Evolutionary conservation across 2,329 filamentous ascomycete genomes (phyloP).

Genomic region (Thyridium curvatum): DNA sequence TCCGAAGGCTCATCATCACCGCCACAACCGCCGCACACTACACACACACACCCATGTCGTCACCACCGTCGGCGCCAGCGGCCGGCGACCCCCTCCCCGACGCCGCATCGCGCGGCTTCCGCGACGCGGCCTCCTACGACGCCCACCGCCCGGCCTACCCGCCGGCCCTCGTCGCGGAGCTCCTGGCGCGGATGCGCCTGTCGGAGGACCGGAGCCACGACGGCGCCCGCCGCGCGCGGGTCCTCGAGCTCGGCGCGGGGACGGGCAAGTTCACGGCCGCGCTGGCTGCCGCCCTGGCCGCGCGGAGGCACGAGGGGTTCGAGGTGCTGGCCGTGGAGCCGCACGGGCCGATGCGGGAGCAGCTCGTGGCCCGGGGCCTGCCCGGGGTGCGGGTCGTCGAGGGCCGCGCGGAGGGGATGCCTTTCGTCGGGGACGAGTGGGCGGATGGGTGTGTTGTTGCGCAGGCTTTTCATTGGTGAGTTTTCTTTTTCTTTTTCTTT

Average conservation of each 20-base stretch:
- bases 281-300: no score
- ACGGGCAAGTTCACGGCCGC: slow-evolving; percentile 26
- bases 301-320: slow-evolving; percentile 49
- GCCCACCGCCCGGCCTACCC: slow-evolving; percentile 63
- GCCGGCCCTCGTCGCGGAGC: slow-evolving; percentile 45
- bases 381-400: slow-evolving; percentile 45
- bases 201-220: slow-evolving; percentile 32
- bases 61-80: no score
- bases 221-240: no score
- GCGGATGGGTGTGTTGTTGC: slow-evolving; percentile 61
- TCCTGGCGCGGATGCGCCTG: slow-evolving; percentile 51
- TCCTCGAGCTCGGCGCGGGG: slow-evolving; percentile 23
- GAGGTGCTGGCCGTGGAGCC: slow-evolving; percentile 52
- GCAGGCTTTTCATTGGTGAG: slow-evolving; percentile 58
- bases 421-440: slow-evolving; percentile 50
- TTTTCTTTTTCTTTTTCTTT: not conserved
- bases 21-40: no score
- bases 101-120: slow-evolving; percentile 51
- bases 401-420: slow-evolving; percentile 50
- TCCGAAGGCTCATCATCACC: no score
- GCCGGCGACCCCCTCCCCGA: slow-evolving; percentile 9
- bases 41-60: no score
- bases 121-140: slow-evolving; percentile 60
- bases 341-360: slow-evolving; percentile 57
- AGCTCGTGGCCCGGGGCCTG: slow-evolving; percentile 53